phyloP scores from a whole-genome alignment of 345 rosid genomes.

The Hibiscus syriacus region DNA sequence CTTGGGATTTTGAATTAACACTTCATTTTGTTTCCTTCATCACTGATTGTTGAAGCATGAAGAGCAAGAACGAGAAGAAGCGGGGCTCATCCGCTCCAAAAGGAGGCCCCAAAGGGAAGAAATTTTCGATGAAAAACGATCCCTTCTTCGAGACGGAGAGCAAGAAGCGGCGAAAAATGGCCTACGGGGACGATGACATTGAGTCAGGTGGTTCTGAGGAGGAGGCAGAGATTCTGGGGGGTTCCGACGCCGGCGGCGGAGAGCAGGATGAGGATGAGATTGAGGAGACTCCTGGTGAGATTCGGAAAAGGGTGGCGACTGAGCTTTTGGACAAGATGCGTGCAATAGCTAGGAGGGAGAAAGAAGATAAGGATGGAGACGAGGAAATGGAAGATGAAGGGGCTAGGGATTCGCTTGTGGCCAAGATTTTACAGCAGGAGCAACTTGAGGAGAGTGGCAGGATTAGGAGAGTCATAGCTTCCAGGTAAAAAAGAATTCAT shows the following conservation, averaged over 20 bases:
- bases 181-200: constrained; percentile 42
- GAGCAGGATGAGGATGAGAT: constrained; percentile 22
- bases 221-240: constrained; percentile 25
- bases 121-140: constrained; percentile 23
- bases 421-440: constrained; percentile 60
- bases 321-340: constrained; percentile 34
- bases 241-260: constrained; percentile 18
- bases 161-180: constrained; percentile 42
- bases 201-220: constrained; percentile 55
- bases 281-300: constrained; percentile 72
- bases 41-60: constrained; percentile 4
- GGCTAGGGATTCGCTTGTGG: constrained; percentile 50
- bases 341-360: constrained; percentile 32
- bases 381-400: constrained; percentile 47
- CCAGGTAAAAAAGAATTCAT: constrained; percentile 38
- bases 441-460: constrained; percentile 92
- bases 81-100: constrained; percentile 2
- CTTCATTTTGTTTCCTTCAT: not conserved
- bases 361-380: constrained; percentile 37
- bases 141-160: constrained; percentile 40
- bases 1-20: not conserved
- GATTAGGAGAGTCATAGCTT: constrained; percentile 59
- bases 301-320: constrained; percentile 56
- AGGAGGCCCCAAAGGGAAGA: constrained; percentile 3
- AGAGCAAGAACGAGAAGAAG: constrained; percentile 10